phyloP scores from a whole-genome alignment of 2,329 filamentous ascomycete species.

The Apiospora malaysiana region DNA sequence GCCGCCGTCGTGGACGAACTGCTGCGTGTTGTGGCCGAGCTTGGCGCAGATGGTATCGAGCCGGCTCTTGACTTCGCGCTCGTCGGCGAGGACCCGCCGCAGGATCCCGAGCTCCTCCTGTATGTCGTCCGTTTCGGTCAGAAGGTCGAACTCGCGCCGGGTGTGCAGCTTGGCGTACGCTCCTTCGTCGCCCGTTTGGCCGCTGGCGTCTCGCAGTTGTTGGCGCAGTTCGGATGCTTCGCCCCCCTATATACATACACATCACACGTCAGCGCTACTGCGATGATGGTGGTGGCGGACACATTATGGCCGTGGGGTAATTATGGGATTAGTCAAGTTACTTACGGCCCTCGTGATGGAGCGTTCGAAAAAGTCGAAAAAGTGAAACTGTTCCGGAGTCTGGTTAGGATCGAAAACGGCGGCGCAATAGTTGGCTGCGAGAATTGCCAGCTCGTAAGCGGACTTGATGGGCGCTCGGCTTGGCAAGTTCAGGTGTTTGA shows the following conservation, averaged over 20 bases:
- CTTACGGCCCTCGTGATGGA: background rate
- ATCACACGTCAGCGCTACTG: too few species aligned
- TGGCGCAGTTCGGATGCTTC: background rate
- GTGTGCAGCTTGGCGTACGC: background rate
- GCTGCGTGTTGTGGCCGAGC: background rate
- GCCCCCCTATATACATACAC: too few species aligned
- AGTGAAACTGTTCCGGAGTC: background rate
- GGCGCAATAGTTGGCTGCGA: background rate
- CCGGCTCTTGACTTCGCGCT: background rate
- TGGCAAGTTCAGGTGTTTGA: background rate
- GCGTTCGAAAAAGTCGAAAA: conserved; percentile 7
- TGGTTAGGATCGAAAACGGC: background rate
- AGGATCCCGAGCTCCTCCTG: background rate
- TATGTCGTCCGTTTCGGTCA: background rate
- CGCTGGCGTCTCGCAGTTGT: background rate
- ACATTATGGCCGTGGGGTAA: too few species aligned
- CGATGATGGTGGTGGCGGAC: too few species aligned
- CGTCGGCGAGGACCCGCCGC: background rate
- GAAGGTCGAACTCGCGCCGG: background rate
- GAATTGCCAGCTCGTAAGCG: background rate
- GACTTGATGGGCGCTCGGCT: background rate
- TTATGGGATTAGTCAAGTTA: too few species aligned
- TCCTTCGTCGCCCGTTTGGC: background rate
- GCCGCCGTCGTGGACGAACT: background rate
- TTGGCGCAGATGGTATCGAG: background rate